Conservation (phyloP, 257 asterid species). For the Handroanthus guayacan region DNA sequence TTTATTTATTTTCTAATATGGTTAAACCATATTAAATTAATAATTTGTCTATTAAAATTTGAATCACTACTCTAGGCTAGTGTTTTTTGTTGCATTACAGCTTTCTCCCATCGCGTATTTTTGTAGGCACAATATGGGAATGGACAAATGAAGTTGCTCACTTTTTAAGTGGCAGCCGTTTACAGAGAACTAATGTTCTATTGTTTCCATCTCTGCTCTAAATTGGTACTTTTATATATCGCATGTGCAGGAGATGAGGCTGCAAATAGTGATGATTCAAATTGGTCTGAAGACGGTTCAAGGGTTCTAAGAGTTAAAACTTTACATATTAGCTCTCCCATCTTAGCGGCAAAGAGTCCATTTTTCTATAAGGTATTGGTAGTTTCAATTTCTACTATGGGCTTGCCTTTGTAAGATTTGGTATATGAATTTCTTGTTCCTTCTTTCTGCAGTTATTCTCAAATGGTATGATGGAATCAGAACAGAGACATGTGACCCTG, state of each 20-base stretch:
- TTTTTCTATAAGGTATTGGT: constrained; percentile 78
- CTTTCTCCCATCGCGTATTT: background rate
- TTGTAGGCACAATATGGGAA: constrained; percentile 1
- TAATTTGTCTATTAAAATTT: constrained; percentile 8
- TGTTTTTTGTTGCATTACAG: background rate
- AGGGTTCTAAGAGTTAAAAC: constrained; percentile 64
- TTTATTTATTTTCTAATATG: background rate
- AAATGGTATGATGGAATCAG: constrained; percentile 98
- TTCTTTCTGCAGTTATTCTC: constrained; percentile 75
- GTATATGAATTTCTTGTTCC: constrained; percentile 29
- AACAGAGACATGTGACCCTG: constrained; percentile 93
- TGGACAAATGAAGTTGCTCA: constrained; percentile 18
- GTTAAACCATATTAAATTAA: background rate
- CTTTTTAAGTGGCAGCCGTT: background rate
- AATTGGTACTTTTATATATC: constrained; percentile 19
- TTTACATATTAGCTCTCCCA: constrained; percentile 87
- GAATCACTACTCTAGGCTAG: constrained; percentile 7
- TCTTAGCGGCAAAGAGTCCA: constrained; percentile 91
- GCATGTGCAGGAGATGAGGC: constrained; percentile 73
- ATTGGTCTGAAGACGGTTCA: constrained; percentile 69
- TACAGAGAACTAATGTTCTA: constrained; percentile 1
- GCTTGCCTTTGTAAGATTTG: constrained; percentile 27
- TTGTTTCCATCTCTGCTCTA: constrained; percentile 17
- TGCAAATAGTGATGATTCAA: constrained; percentile 69
- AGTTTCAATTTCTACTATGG: constrained; percentile 13